Evolutionary conservation across 179 eudicot genomes (phyloP).

Genomic region (Silene vulgaris): DNA sequence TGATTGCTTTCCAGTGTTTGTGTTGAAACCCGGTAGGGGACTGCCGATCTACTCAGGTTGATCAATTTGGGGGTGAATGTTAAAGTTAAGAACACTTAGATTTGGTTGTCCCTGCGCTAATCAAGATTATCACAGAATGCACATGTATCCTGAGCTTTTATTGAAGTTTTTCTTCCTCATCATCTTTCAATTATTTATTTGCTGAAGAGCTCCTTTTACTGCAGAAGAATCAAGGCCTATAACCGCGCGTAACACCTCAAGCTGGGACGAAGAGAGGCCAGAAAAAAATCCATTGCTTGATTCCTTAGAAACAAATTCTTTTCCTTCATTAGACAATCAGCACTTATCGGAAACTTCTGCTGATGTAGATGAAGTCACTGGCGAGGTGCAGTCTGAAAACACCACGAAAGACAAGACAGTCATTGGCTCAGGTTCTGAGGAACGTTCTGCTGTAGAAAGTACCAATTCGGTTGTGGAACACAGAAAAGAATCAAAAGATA

Average conservation of each 20-base stretch:
- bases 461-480: slow-evolving; percentile 21
- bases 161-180: not conserved
- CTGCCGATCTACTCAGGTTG: no score
- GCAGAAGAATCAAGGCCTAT: slow-evolving; percentile 46
- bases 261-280: slow-evolving; percentile 45
- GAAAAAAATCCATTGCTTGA: slow-evolving; percentile 22
- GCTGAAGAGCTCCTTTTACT: slow-evolving; percentile 20
- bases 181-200: not conserved
- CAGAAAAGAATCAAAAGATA: slow-evolving; percentile 26
- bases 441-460: slow-evolving; percentile 25
- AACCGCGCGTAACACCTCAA: slow-evolving; percentile 28
- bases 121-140: not conserved
- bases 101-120: not conserved
- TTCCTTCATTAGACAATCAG: slow-evolving; percentile 23
- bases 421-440: slow-evolving; percentile 19
- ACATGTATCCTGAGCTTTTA: slow-evolving; percentile 2
- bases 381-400: slow-evolving; percentile 23
- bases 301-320: slow-evolving; percentile 25
- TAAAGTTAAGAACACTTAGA: not conserved
- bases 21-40: no score
- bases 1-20: no score
- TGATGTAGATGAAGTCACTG: slow-evolving; percentile 19
- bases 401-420: not conserved
- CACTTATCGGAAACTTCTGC: slow-evolving; percentile 20
- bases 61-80: no score